Conservation (phyloP, 2,329 filamentous ascomycete species). For the Trichoderma sp. region DNA sequence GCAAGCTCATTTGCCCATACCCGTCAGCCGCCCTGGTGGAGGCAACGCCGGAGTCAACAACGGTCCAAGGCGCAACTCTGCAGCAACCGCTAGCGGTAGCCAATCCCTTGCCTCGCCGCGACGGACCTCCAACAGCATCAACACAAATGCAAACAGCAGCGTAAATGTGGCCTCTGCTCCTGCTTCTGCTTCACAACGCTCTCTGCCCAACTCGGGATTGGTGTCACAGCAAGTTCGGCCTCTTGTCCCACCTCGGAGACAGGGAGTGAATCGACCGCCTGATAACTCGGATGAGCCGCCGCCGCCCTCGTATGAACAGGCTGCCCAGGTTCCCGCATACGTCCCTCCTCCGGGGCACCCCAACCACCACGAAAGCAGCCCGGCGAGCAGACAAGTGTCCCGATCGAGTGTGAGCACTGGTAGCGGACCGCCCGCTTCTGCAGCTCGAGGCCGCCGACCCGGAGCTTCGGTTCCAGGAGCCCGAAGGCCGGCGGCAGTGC, state of each 20-base stretch:
- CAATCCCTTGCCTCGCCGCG: constrained; percentile 22
- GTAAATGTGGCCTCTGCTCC: not conserved
- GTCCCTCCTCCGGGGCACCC: constrained; percentile 53
- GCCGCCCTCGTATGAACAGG: constrained; percentile 59
- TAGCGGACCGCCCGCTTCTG: not conserved
- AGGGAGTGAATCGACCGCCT: constrained; percentile 36
- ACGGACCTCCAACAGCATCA: constrained; percentile 28
- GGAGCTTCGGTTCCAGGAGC: constrained; percentile 25
- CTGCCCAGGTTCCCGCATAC: constrained; percentile 51
- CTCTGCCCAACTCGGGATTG: not conserved
- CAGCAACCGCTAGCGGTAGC: constrained; percentile 24
- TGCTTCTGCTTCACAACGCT: not conserved
- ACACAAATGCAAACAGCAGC: constrained; percentile 25
- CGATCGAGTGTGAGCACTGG: constrained; percentile 1
- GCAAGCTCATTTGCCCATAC: constrained; percentile 45
- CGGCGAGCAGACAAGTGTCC: constrained; percentile 8
- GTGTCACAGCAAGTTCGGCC: constrained; percentile 43
- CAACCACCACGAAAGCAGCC: constrained; percentile 44
- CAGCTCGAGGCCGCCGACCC: constrained; percentile 21
- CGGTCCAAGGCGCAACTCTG: constrained; percentile 23
- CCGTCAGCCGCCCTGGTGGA: constrained; percentile 25
- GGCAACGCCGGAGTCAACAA: not conserved
- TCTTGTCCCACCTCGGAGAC: constrained; percentile 37
- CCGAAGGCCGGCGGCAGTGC: constrained; percentile 26
- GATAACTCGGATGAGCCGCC: constrained; percentile 52